Evolutionary conservation across 805 yeast species (phyloP), one percentile per base, ranked within the genome.

Genomic region (Metschnikowia chrysomelidarum): DNA sequence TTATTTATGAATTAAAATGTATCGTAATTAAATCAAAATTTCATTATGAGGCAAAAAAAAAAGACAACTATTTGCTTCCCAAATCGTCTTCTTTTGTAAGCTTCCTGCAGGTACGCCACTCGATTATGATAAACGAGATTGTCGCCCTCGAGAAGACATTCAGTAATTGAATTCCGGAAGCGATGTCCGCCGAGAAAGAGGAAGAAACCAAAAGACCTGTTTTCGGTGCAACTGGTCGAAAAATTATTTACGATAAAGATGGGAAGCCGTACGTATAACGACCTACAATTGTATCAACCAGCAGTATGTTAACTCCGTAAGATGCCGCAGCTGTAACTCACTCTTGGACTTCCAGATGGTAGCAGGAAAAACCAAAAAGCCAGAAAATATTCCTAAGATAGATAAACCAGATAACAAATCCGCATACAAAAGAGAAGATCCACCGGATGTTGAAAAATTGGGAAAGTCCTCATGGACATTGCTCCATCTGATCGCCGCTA

Each of bases 381-480:
- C 36, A 4, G 25, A 27, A 24, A 26, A 19, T 15, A 31, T 9
- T 29, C 27, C 13, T 19, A 33, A 18, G 20, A 35, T 8, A 14
- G 31, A 19, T 30, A 43, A 22, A 16, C 42, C 20, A 15, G 13
- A 21, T 12, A n/a, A n/a, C n/a, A n/a, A n/a, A n/a, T 17, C 34
- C 15, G 38, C 26, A 7, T 66, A 71, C 42, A 43, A 59, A 2
- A 65, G 69, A 34, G 81, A 75, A 19, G 79, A 83, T 44, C 98
- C 98, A 1, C 89, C 98, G 0, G 97, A 89, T 61, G 91, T 84
- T 3, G 81, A 72, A 34, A 69, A 71, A 41, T 59, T 93, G 4
- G 98, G 98, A 1, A 69, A 80, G 30, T 78, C 95, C 0, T 79
- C 96, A 3, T 93, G 98, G 98, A 87, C 95, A 1, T 73, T 91